phyloP scores from a whole-genome alignment of 2,329 filamentous ascomycete species.

The Pseudogymnoascus pannorum region DNA sequence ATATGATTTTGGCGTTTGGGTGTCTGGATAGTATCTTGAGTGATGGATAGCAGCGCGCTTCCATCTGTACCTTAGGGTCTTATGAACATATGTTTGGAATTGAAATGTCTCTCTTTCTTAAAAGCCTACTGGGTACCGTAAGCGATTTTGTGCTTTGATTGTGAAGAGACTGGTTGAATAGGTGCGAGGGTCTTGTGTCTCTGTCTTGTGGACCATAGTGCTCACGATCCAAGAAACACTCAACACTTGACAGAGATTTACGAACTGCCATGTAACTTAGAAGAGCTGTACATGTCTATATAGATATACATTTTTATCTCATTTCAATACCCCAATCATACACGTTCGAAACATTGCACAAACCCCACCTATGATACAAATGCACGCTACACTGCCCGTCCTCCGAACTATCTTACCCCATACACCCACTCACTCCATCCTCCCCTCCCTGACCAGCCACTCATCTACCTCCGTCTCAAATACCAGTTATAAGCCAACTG shows the following conservation, averaged over 20 bases:
- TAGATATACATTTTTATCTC: conserved; percentile 8
- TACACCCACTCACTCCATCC: background rate
- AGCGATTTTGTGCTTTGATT: background rate
- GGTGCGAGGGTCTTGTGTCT: background rate
- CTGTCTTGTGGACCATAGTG: background rate
- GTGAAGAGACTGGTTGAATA: background rate
- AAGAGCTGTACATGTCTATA: conserved; percentile 5
- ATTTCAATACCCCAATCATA: conserved; percentile 6
- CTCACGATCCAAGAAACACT: background rate
- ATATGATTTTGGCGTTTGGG: conserved; percentile 4
- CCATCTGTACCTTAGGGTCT: background rate
- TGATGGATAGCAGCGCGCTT: conserved; percentile 4
- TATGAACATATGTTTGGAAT: conserved; percentile 8
- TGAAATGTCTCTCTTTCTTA: background rate
- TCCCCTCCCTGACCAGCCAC: background rate
- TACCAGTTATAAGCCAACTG: conserved; percentile 94
- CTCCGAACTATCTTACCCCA: conserved; percentile 1
- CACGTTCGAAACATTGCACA: conserved; percentile 8
- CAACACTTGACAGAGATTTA: background rate
- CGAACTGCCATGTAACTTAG: background rate
- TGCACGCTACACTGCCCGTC: conserved; percentile 2
- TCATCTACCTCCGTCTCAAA: conserved; percentile 39
- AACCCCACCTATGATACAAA: conserved; percentile 8
- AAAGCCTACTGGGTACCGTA: background rate
- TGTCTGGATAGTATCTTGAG: conserved; percentile 6